These are phyloP conservation scores for Moesziomyces antarcticus DNA, from an alignment of 1,284 basidiomycete genomes.

Conservation along the genomic window DNA sequence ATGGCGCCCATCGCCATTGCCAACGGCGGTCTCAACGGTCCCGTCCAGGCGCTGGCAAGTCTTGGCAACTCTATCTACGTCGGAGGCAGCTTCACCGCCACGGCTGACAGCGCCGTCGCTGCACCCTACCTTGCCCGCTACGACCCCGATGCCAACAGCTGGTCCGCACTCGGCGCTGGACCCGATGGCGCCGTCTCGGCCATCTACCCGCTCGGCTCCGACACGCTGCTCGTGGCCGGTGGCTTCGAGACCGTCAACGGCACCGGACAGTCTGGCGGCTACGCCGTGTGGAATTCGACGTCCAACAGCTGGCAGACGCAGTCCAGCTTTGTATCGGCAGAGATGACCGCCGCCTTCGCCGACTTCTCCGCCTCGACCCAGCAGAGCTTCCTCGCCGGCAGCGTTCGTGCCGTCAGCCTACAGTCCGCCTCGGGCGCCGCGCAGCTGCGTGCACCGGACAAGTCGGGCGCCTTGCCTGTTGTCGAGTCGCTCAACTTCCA, in stretches of 20 bases:
- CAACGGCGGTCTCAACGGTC: constrained; percentile 67
- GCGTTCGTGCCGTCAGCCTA: constrained; percentile 68
- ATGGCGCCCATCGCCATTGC: constrained; percentile 69
- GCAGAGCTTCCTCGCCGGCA: constrained; percentile 69
- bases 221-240: constrained; percentile 77
- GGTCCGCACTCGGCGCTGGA: constrained; percentile 79
- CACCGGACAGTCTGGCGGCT: constrained; percentile 73
- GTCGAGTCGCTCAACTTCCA: constrained; percentile 60
- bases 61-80: constrained; percentile 75
- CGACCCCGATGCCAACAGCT: constrained; percentile 75
- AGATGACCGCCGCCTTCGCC: constrained; percentile 78
- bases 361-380: constrained; percentile 69
- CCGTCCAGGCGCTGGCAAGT: constrained; percentile 54
- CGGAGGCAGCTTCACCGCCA: constrained; percentile 85
- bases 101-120: constrained; percentile 72
- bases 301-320: constrained; percentile 74
- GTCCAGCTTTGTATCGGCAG: constrained; percentile 71
- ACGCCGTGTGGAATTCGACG: constrained; percentile 81
- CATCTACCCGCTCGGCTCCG: constrained; percentile 73
- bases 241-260: constrained; percentile 75
- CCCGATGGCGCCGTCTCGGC: constrained; percentile 78
- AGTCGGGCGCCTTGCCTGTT: constrained; percentile 57
- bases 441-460: constrained; percentile 64
- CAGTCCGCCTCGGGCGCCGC: constrained; percentile 69
- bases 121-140: constrained; percentile 77